Base-by-base conservation (phyloP, 2,329 filamentous ascomycete species). In the Ascomycota sp. region DNA sequence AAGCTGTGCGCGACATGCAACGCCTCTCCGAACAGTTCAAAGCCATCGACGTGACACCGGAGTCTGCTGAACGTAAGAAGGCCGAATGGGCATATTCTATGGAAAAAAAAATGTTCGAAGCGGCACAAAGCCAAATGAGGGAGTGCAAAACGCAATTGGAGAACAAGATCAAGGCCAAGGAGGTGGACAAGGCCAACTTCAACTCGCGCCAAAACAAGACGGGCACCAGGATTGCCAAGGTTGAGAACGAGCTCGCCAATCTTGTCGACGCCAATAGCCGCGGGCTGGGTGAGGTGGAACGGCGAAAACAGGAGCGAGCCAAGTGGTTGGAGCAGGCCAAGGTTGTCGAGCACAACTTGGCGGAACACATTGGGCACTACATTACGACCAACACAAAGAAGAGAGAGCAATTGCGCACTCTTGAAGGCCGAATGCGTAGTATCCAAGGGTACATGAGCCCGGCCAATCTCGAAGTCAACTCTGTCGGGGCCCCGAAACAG, bases 171-270 rank as follows among this genome's bases (percentile, higher is more conserved):
- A 66, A 70, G 41, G 56, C 58, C 20, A 61, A 77, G 30, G 67
- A 72, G 40, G 63, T 69, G 28, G 77, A 83, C 33, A 65, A 74
- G 41, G 55, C 59, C 13, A 62, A 63, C 36, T 56, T 75, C 20
- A 64, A 73, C 43, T 67, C 69, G 33, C 79, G 79, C 48, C 65
- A 68, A 29, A 79, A 80, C 54, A 78, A 78, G 52, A 71, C 81
- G 25, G 67, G 69, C 32, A 62, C 67, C 19, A 72, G 78, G 30
- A 75, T 79, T 40, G 62, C 64, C 44, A 80, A 80, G 55, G 69
- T 81, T 17, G 71, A 76, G 38, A 72, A 69, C 38, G 77, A 83
- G 48, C 64, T 77, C 39, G 69, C 72, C 32, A 71, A 72, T 40
- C 72, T 83, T 40, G 62, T 65, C 17, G 69, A 75, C 40, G 75